Percentiles rank a stretch among this genome's conserved stretches.
Evolutionary conservation across 1,139 yeast genomes (phyloP).

Genomic region (Kazachstania sp.): DNA sequence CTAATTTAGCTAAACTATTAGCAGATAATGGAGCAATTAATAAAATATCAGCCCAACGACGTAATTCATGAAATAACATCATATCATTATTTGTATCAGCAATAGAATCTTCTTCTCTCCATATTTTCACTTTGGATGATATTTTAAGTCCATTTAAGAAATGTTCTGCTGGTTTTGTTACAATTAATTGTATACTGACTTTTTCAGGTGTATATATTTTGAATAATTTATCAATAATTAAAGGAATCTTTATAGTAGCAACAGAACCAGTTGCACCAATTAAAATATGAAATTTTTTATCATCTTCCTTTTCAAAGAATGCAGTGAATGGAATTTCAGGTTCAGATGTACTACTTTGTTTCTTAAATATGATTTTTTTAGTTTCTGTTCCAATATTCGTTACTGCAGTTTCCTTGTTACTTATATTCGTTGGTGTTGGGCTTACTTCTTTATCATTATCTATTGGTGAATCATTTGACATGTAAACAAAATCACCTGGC

Average conservation of each 20-base stretch:
- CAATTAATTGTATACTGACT: constrained; percentile 75
- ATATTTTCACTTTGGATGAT: constrained; percentile 74
- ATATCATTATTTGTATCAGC: constrained; percentile 66
- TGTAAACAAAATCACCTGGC: constrained; percentile 31
- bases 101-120: constrained; percentile 83
- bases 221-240: constrained; percentile 72
- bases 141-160: constrained; percentile 72
- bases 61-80: constrained; percentile 74
- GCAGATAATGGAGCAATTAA: constrained; percentile 87
- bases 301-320: constrained; percentile 62
- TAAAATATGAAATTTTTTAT: constrained; percentile 74
- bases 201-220: constrained; percentile 64
- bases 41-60: constrained; percentile 92
- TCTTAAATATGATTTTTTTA: constrained; percentile 7
- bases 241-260: constrained; percentile 87
- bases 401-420: background rate
- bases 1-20: constrained; percentile 80
- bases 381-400: background rate
- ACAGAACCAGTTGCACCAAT: constrained; percentile 94
- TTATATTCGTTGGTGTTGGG: background rate
- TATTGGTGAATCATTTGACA: constrained; percentile 10
- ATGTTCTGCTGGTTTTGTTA: constrained; percentile 76
- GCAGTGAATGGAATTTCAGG: constrained; percentile 71
- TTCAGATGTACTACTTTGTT: constrained; percentile 28
- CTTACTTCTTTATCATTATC: background rate